A percentile compares a stretch with the other conserved stretches of the same genome.
These are phyloP conservation scores for Medakamo hakoo DNA, from an alignment of 139 green algal genomes.

Conservation along the genomic window DNA sequence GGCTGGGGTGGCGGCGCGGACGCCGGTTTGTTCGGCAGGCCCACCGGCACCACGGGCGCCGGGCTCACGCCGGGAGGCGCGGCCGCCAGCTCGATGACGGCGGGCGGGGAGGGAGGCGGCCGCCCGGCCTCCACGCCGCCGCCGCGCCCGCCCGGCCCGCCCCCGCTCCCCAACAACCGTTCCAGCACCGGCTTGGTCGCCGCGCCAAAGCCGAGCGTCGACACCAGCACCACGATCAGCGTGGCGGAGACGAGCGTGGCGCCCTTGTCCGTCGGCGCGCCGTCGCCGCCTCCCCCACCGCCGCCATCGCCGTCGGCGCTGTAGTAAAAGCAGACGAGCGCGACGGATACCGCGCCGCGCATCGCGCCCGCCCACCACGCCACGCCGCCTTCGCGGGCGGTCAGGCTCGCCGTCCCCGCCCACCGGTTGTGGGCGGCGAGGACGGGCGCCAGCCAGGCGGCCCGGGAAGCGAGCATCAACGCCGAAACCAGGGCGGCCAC, in stretches of 20 bases:
- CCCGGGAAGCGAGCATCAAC: not conserved
- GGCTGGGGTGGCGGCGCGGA: too few relatives aligned
- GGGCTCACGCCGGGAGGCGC: not conserved
- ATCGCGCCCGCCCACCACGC: conserved; percentile 42
- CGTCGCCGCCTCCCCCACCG: conserved; percentile 3
- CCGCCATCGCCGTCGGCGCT: conserved; percentile 5
- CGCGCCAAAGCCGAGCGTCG: conserved; percentile 26
- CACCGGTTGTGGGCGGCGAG: conserved; percentile 8
- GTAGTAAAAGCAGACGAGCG: conserved; percentile 50
- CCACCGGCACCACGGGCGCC: too few relatives aligned
- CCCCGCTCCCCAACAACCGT: conserved; percentile 15
- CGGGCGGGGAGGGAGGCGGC: too few relatives aligned
- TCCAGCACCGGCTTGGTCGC: conserved; percentile 40
- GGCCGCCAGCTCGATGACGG: not conserved
- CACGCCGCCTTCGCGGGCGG: not conserved
- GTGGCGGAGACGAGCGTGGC: conserved; percentile 43
- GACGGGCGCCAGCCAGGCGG: not conserved
- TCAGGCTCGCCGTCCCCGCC: not conserved
- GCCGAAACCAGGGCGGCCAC: conserved; percentile 1
- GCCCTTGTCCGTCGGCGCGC: conserved; percentile 3
- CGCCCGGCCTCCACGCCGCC: too few relatives aligned
- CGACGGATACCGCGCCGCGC: conserved; percentile 53
- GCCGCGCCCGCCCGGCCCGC: not conserved
- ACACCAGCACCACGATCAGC: conserved; percentile 40
- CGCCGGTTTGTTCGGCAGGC: too few relatives aligned